Evolutionary conservation across 305 asterid species (phyloP).

Genomic region (Euphrasia arctica): DNA sequence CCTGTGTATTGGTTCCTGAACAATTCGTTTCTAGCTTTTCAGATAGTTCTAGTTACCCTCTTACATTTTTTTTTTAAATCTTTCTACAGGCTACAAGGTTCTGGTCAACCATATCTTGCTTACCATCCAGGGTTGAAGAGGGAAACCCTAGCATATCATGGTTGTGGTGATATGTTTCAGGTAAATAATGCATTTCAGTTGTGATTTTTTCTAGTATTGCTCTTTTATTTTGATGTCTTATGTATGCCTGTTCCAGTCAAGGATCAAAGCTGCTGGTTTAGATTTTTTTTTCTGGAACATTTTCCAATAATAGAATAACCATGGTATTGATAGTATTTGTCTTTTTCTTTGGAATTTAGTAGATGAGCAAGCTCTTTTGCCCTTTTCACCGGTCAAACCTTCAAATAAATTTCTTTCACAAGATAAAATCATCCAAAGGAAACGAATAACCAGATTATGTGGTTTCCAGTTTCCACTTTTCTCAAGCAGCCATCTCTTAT

Average conservation of each 20-base stretch:
- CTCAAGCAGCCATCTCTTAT: no score
- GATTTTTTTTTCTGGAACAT: no score
- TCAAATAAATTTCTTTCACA: no score
- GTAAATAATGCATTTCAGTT: slow-evolving; percentile 34
- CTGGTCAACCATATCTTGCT: slow-evolving; percentile 93
- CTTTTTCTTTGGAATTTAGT: no score
- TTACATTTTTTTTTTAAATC: slow-evolving; percentile 1
- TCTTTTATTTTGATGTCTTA: neutral
- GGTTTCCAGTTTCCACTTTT: no score
- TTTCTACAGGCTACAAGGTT: slow-evolving; percentile 64
- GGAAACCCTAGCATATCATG: slow-evolving; percentile 90
- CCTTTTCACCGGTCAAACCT: no score
- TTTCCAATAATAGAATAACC: neutral
- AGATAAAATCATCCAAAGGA: no score
- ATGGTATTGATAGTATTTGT: neutral
- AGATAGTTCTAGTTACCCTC: slow-evolving; percentile 15
- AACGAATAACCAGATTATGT: no score
- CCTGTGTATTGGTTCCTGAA: slow-evolving; percentile 4
- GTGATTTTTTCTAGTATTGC: neutral
- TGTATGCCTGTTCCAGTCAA: neutral
- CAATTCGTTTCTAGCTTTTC: slow-evolving; percentile 5
- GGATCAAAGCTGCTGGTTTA: neutral
- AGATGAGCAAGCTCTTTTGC: no score
- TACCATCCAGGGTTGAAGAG: slow-evolving; percentile 92
- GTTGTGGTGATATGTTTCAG: slow-evolving; percentile 98